phyloP scores from a whole-genome alignment of 345 rosid species.

The Lagerstroemia speciosa region DNA sequence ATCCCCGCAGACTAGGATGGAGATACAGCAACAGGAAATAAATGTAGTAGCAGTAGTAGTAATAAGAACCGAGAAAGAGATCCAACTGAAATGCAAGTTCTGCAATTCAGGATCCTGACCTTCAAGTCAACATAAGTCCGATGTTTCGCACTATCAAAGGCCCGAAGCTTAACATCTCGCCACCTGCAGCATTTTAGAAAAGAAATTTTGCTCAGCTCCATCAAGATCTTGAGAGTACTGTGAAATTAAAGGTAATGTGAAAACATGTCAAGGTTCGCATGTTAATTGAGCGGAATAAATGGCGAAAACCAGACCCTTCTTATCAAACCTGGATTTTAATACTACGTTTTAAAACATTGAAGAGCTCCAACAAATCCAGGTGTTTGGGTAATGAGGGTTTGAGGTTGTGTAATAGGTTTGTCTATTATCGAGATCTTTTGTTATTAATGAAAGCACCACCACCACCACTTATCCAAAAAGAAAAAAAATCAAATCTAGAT shows the following conservation, averaged over 20 bases:
- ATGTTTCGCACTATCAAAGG: slow-evolving; percentile 89
- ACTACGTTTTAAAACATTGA: not conserved
- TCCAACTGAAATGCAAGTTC: not conserved
- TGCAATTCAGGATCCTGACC: slow-evolving; percentile 23
- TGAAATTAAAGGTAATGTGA: too few species aligned
- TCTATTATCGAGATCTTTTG: too few species aligned
- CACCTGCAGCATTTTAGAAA: slow-evolving; percentile 40
- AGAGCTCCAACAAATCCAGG: not conserved
- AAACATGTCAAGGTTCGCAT: too few species aligned
- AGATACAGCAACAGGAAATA: not conserved
- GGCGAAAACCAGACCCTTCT: too few species aligned
- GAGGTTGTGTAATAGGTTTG: too few species aligned
- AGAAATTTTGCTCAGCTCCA: not conserved
- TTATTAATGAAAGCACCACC: too few species aligned
- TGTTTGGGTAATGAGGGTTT: too few species aligned
- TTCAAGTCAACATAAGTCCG: slow-evolving; percentile 91
- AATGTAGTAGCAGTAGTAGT: too few species aligned
- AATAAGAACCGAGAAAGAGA: not conserved
- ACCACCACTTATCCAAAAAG: too few species aligned
- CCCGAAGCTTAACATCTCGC: slow-evolving; percentile 93
- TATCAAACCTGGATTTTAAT: too few species aligned
- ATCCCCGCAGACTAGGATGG: not conserved
- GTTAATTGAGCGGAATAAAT: not conserved
- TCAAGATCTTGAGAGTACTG: too few species aligned
- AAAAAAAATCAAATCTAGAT: not conserved